A percentile compares a stretch with the other conserved stretches of the same genome.
Evolutionary conservation across 176 grass and related monocot genomes (phyloP).

Genomic region (Avena sativa): DNA sequence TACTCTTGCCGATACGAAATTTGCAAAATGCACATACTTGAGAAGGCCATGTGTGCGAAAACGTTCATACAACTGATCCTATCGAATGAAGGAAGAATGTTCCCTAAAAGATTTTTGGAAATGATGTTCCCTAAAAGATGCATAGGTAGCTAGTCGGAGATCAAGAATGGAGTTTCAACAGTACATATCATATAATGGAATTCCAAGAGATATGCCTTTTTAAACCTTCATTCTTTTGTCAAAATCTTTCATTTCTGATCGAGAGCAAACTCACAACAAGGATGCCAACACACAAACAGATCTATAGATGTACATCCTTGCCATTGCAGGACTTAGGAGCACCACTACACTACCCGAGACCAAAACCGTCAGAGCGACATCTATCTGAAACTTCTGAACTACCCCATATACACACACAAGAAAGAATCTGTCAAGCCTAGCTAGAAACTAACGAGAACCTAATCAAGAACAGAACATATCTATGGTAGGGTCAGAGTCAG

Average conservation of each 20-base stretch:
- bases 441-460: conserved; percentile 23
- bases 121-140: no score
- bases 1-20: background rate
- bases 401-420: conserved; percentile 27
- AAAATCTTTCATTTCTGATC: conserved; percentile 11
- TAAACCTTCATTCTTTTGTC: background rate
- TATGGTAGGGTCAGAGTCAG: background rate
- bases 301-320: conserved; percentile 41
- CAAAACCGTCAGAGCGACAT: conserved; percentile 11
- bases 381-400: background rate
- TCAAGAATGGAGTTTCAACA: background rate
- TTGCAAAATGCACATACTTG: background rate
- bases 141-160: background rate
- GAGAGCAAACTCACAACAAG: conserved; percentile 4
- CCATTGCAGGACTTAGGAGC: conserved; percentile 13
- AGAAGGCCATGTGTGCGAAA: background rate
- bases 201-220: background rate
- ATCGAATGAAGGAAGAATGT: no score
- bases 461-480: conserved; percentile 16
- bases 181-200: background rate
- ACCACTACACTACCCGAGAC: conserved; percentile 12
- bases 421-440: conserved; percentile 39
- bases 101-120: no score
- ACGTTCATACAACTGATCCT: no score
- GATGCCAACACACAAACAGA: conserved; percentile 5